phyloP scores from a whole-genome alignment of 2,329 filamentous ascomycete species.

The Talaromyces sp. region DNA sequence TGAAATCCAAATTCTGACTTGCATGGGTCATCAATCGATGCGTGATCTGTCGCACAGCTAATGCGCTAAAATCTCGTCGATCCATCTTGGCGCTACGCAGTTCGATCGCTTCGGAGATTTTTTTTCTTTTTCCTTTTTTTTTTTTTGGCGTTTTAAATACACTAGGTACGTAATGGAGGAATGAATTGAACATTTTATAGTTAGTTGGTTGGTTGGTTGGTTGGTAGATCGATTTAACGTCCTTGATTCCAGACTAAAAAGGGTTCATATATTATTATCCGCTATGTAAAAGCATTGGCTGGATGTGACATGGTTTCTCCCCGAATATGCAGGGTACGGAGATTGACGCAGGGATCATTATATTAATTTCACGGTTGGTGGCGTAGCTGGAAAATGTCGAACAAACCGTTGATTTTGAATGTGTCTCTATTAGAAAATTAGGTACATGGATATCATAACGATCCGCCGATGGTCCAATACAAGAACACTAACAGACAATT shows the following conservation, averaged over 20 bases:
- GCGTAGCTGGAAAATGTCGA: not conserved
- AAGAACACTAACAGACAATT: not conserved
- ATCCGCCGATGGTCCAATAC: not conserved
- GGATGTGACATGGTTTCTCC: not conserved
- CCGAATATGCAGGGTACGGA: not conserved
- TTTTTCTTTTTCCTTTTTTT: not conserved
- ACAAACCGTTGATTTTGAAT: not conserved
- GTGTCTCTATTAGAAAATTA: not conserved
- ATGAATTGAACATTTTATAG: too few relatives aligned
- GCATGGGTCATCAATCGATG: not conserved
- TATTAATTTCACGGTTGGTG: not conserved
- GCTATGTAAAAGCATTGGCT: not conserved
- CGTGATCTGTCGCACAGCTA: not conserved
- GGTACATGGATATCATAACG: not conserved
- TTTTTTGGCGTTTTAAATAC: not conserved
- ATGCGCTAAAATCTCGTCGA: not conserved
- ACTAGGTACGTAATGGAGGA: not conserved
- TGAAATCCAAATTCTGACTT: not conserved
- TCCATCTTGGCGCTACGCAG: not conserved
- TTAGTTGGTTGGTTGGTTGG: too few relatives aligned
- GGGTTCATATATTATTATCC: not conserved
- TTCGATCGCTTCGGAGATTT: not conserved
- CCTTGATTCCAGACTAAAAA: not conserved
- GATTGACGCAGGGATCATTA: not conserved
- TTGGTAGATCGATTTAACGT: too few relatives aligned